These are phyloP conservation scores for Daphne laureola DNA, from an alignment of 441 rosid genomes.

Conservation along the genomic window DNA sequence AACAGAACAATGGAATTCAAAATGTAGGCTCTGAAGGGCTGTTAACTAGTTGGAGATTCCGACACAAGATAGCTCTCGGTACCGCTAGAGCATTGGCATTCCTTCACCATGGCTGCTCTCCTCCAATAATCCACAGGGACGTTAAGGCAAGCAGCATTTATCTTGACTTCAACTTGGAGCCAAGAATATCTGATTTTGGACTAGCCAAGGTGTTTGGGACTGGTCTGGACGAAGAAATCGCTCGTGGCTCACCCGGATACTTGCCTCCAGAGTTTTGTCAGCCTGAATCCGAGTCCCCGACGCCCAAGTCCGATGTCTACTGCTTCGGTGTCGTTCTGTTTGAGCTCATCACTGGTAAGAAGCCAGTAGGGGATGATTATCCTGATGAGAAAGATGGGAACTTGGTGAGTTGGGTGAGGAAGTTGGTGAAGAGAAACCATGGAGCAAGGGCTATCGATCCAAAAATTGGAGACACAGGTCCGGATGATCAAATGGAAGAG, in stretches of 20 bases:
- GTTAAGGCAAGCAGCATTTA: conserved; percentile 89
- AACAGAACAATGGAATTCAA: conserved; percentile 48
- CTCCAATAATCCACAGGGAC: conserved; percentile 77
- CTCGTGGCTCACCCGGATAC: conserved; percentile 70
- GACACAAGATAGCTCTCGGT: conserved; percentile 83
- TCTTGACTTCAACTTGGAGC: conserved; percentile 73
- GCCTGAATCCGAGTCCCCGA: conserved; percentile 43
- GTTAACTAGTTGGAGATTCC: conserved; percentile 66
- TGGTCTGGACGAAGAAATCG: conserved; percentile 63
- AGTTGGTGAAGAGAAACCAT: conserved; percentile 56
- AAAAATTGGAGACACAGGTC: conserved; percentile 56
- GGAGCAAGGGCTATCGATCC: conserved; percentile 61
- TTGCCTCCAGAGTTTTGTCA: conserved; percentile 72
- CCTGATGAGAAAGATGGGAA: conserved; percentile 46
- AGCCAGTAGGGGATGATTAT: conserved; percentile 62
- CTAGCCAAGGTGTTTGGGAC: conserved; percentile 76
- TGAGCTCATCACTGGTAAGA: conserved; percentile 80
- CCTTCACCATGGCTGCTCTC: conserved; percentile 92
- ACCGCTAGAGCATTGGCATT: conserved; percentile 88
- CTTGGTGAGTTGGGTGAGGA: conserved; percentile 74
- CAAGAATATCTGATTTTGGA: conserved; percentile 85
- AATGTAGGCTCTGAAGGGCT: conserved; percentile 55
- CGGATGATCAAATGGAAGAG: conserved; percentile 66
- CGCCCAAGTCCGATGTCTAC: conserved; percentile 80
- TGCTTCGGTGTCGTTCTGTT: conserved; percentile 85